A percentile compares a stretch with the other conserved stretches of the same genome.
phyloP scores from a whole-genome alignment of 345 rosid species.

The Ceriops tagal region DNA sequence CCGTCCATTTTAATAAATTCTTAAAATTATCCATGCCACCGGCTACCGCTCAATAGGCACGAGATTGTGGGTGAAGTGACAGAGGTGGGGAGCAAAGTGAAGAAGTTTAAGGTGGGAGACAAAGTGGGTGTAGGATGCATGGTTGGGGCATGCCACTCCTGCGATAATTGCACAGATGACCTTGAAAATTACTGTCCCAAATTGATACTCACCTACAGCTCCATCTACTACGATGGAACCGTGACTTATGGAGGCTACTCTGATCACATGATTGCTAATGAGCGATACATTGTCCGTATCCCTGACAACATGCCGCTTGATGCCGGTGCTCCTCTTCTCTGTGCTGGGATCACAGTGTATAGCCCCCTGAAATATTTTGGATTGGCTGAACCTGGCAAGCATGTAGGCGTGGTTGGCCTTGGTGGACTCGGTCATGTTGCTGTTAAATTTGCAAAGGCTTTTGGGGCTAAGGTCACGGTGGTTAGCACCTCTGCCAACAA shows the following conservation, averaged over 20 bases:
- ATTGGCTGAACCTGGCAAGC: slow-evolving; percentile 6
- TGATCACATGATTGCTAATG: slow-evolving; percentile 10
- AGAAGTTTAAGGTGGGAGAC: slow-evolving; percentile 8
- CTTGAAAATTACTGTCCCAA: slow-evolving; percentile 14
- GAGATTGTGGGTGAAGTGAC: slow-evolving; percentile 14
- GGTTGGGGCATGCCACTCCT: slow-evolving; percentile 2
- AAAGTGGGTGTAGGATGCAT: slow-evolving; percentile 12
- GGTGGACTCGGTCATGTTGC: slow-evolving; percentile 15
- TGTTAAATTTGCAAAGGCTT: slow-evolving; percentile 13
- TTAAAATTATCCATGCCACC: too few relatives aligned
- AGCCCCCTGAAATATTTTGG: slow-evolving; percentile 13
- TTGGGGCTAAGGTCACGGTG: slow-evolving; percentile 14
- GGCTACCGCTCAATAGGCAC: background rate
- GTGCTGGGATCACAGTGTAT: slow-evolving; percentile 17
- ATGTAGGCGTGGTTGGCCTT: slow-evolving; percentile 8
- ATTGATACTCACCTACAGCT: background rate
- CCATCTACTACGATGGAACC: slow-evolving; percentile 4
- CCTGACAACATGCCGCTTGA: slow-evolving; percentile 14
- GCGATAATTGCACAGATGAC: slow-evolving; percentile 7
- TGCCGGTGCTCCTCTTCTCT: slow-evolving; percentile 11
- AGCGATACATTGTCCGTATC: slow-evolving; percentile 6
- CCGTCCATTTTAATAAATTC: too few relatives aligned
- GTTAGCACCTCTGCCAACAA: slow-evolving; percentile 11
- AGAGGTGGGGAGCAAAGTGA: slow-evolving; percentile 9
- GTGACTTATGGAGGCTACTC: slow-evolving; percentile 16